Evolutionary conservation across 306 rosid species (phyloP).

Genomic region (Purshia tridentata): DNA sequence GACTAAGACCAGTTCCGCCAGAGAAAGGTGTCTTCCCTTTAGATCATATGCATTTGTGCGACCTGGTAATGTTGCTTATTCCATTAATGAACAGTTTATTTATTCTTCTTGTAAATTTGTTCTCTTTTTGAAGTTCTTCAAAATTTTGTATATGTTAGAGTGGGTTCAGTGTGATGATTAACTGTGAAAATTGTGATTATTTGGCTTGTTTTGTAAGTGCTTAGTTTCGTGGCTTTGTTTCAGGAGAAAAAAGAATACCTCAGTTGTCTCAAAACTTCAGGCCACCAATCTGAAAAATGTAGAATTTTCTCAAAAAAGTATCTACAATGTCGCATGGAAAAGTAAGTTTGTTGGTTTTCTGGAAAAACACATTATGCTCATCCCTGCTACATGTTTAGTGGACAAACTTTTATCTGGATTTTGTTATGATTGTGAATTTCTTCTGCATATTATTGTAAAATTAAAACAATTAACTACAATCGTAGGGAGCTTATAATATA

Average conservation of each 20-base stretch:
- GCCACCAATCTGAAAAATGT: constrained; percentile 76
- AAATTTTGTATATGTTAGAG: not conserved
- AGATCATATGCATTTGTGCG: constrained; percentile 95
- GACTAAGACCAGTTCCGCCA: constrained; percentile 87
- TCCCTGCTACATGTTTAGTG: not conserved
- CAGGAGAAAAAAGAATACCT: constrained; percentile 92
- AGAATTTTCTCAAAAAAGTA: constrained; percentile 77
- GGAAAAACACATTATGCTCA: not conserved
- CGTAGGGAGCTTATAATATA: not conserved
- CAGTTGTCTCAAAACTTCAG: constrained; percentile 64
- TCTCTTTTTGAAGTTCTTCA: not conserved
- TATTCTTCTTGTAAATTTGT: not conserved
- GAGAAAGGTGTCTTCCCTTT: constrained; percentile 96
- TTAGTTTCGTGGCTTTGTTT: constrained; percentile 25
- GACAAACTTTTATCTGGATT: not conserved
- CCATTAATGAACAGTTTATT: not conserved
- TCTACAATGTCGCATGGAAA: constrained; percentile 85
- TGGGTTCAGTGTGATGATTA: not conserved
- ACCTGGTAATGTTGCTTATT: constrained; percentile 49
- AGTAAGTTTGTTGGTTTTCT: constrained; percentile 51
- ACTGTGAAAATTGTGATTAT: not conserved
- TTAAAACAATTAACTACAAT: not conserved
- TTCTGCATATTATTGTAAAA: not conserved
- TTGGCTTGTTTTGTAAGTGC: not conserved
- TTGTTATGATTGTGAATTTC: not conserved